Evolutionary conservation across 2,329 filamentous ascomycete species (phyloP).

Genomic region (Claviceps humidiphila): DNA sequence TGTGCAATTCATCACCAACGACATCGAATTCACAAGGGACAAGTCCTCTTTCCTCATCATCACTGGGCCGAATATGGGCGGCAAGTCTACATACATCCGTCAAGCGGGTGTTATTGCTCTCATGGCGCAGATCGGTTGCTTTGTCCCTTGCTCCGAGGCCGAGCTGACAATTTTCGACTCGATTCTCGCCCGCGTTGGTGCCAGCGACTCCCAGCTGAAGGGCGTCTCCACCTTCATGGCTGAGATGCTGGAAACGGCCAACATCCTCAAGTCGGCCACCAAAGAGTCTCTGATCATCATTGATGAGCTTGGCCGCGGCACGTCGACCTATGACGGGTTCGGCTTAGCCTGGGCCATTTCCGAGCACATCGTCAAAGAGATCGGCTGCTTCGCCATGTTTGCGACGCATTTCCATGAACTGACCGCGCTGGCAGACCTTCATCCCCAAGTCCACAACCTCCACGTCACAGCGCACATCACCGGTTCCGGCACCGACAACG

Average conservation of each 20-base stretch:
- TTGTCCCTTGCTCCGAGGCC: constrained; percentile 81
- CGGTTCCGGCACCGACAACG: constrained; percentile 27
- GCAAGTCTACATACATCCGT: constrained; percentile 95
- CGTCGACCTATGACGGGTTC: constrained; percentile 96
- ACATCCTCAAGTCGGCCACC: constrained; percentile 94
- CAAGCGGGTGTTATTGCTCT: constrained; percentile 94
- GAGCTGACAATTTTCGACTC: constrained; percentile 94
- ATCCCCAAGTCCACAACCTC: constrained; percentile 79
- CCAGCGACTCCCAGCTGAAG: constrained; percentile 92
- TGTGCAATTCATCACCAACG: constrained; percentile 96
- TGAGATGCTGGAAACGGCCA: constrained; percentile 97
- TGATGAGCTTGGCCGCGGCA: constrained; percentile 90
- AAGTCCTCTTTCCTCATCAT: constrained; percentile 89
- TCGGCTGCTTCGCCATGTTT: constrained; percentile 87
- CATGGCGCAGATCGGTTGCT: constrained; percentile 94
- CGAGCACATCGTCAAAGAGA: constrained; percentile 92
- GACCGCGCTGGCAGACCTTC: constrained; percentile 75
- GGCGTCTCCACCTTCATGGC: constrained; percentile 99
- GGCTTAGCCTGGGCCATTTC: constrained; percentile 98
- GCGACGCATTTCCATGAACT: constrained; percentile 98
- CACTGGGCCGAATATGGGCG: constrained; percentile 97
- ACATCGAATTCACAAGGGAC: constrained; percentile 67
- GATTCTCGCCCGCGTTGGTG: constrained; percentile 89
- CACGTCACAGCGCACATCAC: constrained; percentile 93
- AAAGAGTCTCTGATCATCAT: constrained; percentile 96